Evolutionary conservation across 129 eudicot species (phyloP).

Genomic region (Calendula officinalis): DNA sequence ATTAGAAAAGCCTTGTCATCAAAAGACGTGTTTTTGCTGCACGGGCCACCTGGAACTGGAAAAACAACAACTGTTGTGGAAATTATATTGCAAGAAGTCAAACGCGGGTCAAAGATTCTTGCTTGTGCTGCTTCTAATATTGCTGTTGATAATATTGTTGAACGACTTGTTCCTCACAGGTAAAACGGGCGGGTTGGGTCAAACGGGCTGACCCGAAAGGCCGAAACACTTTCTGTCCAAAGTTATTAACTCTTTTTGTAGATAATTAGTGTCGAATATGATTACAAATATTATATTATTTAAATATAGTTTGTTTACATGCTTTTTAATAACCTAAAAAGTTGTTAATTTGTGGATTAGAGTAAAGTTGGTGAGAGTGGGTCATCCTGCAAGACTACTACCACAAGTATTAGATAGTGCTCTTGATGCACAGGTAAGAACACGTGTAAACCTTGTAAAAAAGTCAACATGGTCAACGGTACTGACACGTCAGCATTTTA

Average conservation of each 20-base stretch:
- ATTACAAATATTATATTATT: too few species aligned
- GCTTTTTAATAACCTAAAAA: neutral
- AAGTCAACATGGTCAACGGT: too few species aligned
- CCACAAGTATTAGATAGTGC: constrained; percentile 97
- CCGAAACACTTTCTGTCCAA: too few species aligned
- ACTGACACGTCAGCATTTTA: too few species aligned
- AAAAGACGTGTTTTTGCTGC: constrained; percentile 88
- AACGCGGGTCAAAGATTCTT: constrained; percentile 96
- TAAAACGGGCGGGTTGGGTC: constrained; percentile 20
- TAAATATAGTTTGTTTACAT: neutral
- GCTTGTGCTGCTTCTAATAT: constrained; percentile 99
- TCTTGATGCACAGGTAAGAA: constrained; percentile 83
- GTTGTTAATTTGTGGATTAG: constrained; percentile 36
- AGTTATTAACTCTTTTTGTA: too few species aligned
- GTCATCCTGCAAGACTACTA: constrained; percentile 97
- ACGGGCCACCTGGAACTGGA: constrained; percentile 99
- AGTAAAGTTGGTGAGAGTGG: constrained; percentile 96
- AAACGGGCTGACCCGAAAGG: too few species aligned
- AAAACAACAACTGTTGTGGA: constrained; percentile 97
- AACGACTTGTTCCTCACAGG: constrained; percentile 95
- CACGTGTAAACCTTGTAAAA: too few species aligned
- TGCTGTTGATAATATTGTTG: constrained; percentile 97
- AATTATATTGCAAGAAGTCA: constrained; percentile 90
- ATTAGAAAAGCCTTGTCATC: constrained; percentile 82
- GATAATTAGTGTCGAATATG: too few species aligned